phyloP scores from a whole-genome alignment of 495 filamentous ascomycete species.

The Chaetomium fimeti region DNA sequence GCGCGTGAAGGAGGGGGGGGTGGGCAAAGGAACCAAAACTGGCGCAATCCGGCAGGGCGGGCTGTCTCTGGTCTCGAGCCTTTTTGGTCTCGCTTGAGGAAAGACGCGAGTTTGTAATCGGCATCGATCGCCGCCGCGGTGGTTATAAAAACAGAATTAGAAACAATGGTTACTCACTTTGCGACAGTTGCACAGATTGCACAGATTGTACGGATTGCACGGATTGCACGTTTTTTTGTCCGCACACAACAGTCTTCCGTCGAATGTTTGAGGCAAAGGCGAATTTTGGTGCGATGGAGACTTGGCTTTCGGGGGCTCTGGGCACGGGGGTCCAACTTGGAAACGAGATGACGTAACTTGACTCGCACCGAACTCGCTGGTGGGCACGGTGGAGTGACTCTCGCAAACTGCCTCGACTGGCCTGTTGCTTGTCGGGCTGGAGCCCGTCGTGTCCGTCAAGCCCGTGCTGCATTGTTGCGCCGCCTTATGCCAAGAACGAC shows the following conservation, averaged over 20 bases:
- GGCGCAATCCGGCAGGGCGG: neutral
- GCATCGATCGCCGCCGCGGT: neutral
- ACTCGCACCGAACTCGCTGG: neutral
- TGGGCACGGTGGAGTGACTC: conserved; percentile 17
- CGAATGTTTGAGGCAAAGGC: neutral
- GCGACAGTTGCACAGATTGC: neutral
- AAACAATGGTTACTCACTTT: neutral
- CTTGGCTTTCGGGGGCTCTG: neutral
- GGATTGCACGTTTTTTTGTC: neutral
- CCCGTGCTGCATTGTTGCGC: neutral
- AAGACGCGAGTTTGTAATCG: neutral
- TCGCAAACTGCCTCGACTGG: neutral
- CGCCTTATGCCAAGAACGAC: conserved; percentile 18
- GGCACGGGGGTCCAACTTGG: conserved; percentile 4
- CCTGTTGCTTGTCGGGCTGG: neutral
- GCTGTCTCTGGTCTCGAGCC: neutral
- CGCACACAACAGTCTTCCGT: conserved; percentile 8
- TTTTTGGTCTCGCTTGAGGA: neutral
- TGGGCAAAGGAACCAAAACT: neutral
- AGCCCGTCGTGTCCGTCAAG: no score
- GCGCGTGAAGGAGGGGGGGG: neutral
- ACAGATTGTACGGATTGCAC: neutral
- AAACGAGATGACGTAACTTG: conserved; percentile 22
- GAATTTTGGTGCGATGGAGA: conserved; percentile 5
- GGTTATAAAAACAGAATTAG: neutral